phyloP scores from a whole-genome alignment of 2,329 filamentous ascomycete species.

The Diaporthe aspalathi region DNA sequence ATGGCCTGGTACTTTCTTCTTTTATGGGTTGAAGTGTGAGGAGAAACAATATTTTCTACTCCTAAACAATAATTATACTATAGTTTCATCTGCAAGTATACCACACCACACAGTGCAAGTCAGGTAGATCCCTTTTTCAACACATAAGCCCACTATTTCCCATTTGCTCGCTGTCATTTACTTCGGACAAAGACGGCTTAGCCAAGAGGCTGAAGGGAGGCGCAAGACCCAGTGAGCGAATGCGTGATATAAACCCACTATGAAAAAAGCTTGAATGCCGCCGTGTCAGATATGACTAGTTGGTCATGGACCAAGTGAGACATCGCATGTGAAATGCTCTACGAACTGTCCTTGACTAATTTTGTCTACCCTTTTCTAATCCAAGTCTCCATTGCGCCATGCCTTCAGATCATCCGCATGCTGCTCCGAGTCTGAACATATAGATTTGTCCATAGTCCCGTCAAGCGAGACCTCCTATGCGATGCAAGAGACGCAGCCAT shows the following conservation, averaged over 20 bases:
- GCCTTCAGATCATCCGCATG: conserved; percentile 6
- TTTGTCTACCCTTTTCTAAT: conserved; percentile 33
- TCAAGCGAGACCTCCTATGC: not conserved
- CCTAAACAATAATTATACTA: not conserved
- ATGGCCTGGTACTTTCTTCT: not conserved
- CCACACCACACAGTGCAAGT: too few species aligned
- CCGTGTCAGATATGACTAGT: not conserved
- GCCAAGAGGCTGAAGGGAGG: too few species aligned
- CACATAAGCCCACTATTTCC: too few species aligned
- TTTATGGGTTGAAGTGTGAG: not conserved
- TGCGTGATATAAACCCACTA: too few species aligned
- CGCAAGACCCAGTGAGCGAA: too few species aligned
- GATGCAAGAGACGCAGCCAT: not conserved
- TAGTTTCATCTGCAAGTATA: too few species aligned
- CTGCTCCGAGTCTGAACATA: not conserved
- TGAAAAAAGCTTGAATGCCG: too few species aligned
- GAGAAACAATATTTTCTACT: not conserved
- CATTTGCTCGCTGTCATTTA: too few species aligned
- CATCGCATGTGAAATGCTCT: not conserved
- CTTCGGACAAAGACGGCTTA: too few species aligned
- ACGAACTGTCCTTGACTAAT: not conserved
- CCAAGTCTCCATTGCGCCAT: conserved; percentile 8
- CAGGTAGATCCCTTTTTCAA: too few species aligned
- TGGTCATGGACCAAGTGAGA: not conserved
- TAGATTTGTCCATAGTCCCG: not conserved